Evolutionary conservation across 1,139 yeast species (phyloP), one percentile per base, ranked within the genome.

Genomic region (Candida labiduridarum): DNA sequence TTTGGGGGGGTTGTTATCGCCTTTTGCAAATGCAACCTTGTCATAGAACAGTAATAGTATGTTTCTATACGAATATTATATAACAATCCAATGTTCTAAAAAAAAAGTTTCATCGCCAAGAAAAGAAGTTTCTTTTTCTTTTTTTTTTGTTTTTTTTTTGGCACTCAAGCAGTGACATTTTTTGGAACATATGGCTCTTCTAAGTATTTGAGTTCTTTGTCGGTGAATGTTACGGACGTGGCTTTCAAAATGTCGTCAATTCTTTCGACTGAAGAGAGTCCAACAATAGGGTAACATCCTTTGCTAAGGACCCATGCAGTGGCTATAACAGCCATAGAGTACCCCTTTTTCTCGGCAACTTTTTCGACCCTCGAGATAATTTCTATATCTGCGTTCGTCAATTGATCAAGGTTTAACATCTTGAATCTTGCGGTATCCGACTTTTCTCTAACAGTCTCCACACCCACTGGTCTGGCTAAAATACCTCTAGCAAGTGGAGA

Each of bases 271-370:
- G 77, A 74, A 52, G 67, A 76, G 46, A 84, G 60, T 0, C 89
- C 90, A 14, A 85, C 78, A 54, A 84, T 80, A 1, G 87, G 86
- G 38, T 61, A 51, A 12, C 69, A 62, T 6, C 86, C 87, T 61
- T 83, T 83, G 44, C 68, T 52, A 5, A 82, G 52, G 4, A 73
- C 72, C 85, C 87, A 84, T 2, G 85, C 81, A 11, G 78, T 71
- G 2, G 87, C 74, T 15, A 84, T 64, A n/a, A 69, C 68, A 0
- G 87, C 82, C 87, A 83, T 83, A 8, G 78, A 62, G 18, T 71
- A 73, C 7, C 63, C 65, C 42, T 67, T 63, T 54, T 76, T 74
- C 55, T 70, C 67, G 4, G 88, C 75, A 2, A 84, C 35, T 56
- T 76, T 72, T 59, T 83, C 85, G n/a, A 84, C 83, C 27, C 87